Percentiles rank a stretch among this genome's conserved stretches.
Evolutionary conservation across 352 stramenopile species (phyloP).

Genomic region (Peronospora destructor): DNA sequence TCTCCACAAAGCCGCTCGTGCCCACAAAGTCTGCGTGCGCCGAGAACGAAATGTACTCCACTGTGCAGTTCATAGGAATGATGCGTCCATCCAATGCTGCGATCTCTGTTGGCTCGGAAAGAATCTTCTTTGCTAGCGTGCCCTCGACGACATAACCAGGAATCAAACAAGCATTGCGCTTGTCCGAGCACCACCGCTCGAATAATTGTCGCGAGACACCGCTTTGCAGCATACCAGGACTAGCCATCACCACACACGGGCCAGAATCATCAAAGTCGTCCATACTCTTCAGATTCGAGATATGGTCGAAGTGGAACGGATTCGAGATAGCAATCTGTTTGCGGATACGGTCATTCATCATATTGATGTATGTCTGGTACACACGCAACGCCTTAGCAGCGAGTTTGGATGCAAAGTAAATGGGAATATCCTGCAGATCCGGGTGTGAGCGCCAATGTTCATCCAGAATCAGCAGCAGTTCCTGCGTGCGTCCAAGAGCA

Average conservation of each 20-base stretch:
- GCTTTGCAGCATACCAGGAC: slow-evolving; percentile 97
- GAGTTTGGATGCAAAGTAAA: slow-evolving; percentile 98
- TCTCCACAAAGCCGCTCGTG: slow-evolving; percentile 93
- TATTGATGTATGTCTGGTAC: slow-evolving; percentile 99
- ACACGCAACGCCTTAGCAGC: slow-evolving; percentile 93
- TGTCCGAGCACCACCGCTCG: slow-evolving; percentile 95
- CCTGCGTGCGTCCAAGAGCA: slow-evolving; percentile 95
- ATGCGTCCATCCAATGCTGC: slow-evolving; percentile 90
- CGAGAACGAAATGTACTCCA: slow-evolving; percentile 97
- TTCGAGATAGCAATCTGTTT: slow-evolving; percentile 97
- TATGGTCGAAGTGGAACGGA: slow-evolving; percentile 96
- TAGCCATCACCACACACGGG: slow-evolving; percentile 97
- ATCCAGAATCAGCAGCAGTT: slow-evolving; percentile 98
- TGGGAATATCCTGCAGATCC: slow-evolving; percentile 94
- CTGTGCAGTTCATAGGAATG: slow-evolving; percentile 91
- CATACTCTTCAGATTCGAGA: slow-evolving; percentile 95
- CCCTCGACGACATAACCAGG: slow-evolving; percentile 98
- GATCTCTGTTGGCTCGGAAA: slow-evolving; percentile 93
- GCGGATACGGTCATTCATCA: slow-evolving; percentile 98
- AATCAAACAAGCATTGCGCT: slow-evolving; percentile 98
- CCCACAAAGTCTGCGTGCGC: slow-evolving; percentile 97
- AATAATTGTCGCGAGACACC: slow-evolving; percentile 97
- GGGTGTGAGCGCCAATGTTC: slow-evolving; percentile 96
- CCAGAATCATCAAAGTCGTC: slow-evolving; percentile 96
- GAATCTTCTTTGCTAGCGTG: slow-evolving; percentile 96